Conservation (phyloP, 2,329 filamentous ascomycete species). For the Fusarium subglutinans region DNA sequence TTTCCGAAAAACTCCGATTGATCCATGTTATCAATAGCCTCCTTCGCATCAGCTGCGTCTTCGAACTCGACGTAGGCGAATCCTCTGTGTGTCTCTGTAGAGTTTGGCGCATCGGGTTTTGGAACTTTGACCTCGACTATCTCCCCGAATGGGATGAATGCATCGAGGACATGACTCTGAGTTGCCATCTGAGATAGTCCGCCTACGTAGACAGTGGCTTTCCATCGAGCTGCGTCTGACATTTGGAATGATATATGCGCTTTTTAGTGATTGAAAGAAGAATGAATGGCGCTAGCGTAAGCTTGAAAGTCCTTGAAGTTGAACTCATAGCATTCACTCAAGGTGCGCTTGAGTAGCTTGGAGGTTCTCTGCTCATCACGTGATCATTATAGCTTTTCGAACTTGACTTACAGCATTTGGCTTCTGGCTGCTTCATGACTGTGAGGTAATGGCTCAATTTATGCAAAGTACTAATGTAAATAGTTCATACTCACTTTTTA, state of each 20-base stretch:
- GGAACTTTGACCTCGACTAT: slow-evolving; percentile 91
- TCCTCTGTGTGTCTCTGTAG: slow-evolving; percentile 82
- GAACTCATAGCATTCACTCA: slow-evolving; percentile 13
- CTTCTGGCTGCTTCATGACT: background rate
- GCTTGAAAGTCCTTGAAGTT: slow-evolving; percentile 8
- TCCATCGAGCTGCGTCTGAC: slow-evolving; percentile 85
- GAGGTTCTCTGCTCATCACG: slow-evolving; percentile 31
- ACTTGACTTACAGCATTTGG: slow-evolving; percentile 6
- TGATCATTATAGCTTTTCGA: slow-evolving; percentile 4
- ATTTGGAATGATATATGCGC: slow-evolving; percentile 56
- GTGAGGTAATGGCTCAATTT: no score
- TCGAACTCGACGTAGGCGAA: slow-evolving; percentile 98
- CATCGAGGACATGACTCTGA: slow-evolving; percentile 79
- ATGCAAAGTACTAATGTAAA: background rate
- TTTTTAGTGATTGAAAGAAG: background rate
- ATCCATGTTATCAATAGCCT: slow-evolving; percentile 99
- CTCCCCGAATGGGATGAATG: slow-evolving; percentile 96
- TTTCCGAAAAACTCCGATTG: slow-evolving; percentile 94
- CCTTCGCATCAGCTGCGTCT: slow-evolving; percentile 82
- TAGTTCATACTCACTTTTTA: background rate
- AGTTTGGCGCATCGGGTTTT: slow-evolving; percentile 83
- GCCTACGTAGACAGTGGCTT: slow-evolving; percentile 91
- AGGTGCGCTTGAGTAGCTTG: slow-evolving; percentile 2
- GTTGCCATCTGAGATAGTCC: slow-evolving; percentile 85
- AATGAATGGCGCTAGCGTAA: background rate